phyloP scores from a whole-genome alignment of 371 early-diverging fungal genomes.

The Haplosporangium sp. region DNA sequence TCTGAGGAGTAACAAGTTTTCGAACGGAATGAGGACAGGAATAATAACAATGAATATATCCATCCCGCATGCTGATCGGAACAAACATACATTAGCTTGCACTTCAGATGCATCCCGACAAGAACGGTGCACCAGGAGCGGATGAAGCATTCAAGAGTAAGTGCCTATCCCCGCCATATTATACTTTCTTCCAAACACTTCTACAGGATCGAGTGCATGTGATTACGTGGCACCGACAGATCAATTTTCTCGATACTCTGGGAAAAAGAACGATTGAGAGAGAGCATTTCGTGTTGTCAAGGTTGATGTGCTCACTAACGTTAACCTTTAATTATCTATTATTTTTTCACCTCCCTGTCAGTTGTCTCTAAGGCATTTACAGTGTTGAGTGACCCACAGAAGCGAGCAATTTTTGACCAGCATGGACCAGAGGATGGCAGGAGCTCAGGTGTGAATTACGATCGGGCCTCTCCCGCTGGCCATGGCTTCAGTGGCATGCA shows the following conservation, averaged over 20 bases:
- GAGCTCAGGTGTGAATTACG: constrained; percentile 46
- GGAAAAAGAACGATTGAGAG: too few species aligned
- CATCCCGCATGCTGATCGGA: too few species aligned
- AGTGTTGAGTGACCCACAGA: constrained; percentile 88
- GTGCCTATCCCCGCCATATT: background rate
- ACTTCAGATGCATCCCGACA: constrained; percentile 98
- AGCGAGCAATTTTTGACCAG: constrained; percentile 88
- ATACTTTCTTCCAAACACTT: too few species aligned
- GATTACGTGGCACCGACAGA: too few species aligned
- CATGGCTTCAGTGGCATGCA: constrained; percentile 43
- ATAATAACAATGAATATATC: too few species aligned
- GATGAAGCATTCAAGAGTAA: constrained; percentile 96
- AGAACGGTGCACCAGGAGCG: constrained; percentile 95
- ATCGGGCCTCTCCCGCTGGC: constrained; percentile 33
- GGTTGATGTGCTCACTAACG: too few species aligned
- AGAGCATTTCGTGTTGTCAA: too few species aligned
- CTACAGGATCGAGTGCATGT: too few species aligned
- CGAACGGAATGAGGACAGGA: too few species aligned
- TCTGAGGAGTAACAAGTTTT: background rate
- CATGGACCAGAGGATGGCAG: constrained; percentile 80
- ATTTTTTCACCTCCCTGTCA: constrained; percentile 15
- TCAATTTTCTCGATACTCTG: too few species aligned
- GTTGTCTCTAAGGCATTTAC: constrained; percentile 93
- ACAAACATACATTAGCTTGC: constrained; percentile 72
- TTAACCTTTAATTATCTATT: background rate